phyloP scores from a whole-genome alignment of 306 rosid genomes.

The Trifolium dubium region DNA sequence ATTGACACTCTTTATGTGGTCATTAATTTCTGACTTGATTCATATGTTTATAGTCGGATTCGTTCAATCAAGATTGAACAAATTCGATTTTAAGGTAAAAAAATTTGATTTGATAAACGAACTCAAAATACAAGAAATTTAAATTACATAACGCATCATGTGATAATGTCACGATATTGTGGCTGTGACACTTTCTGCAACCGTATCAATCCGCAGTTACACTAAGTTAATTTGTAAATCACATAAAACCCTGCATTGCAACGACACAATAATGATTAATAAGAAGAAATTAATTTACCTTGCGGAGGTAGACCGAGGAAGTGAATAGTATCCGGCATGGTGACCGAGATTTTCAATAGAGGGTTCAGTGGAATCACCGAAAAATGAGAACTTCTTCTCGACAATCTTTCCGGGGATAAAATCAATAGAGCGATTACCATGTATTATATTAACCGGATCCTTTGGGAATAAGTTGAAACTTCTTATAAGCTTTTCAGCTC shows the following conservation, averaged over 20 bases:
- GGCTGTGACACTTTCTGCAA: not conserved
- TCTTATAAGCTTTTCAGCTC: constrained; percentile 71
- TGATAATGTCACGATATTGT: too few relatives aligned
- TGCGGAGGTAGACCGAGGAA: constrained; percentile 72
- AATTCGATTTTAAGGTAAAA: not conserved
- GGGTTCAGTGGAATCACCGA: constrained; percentile 46
- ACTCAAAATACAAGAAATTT: too few relatives aligned
- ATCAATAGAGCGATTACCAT: constrained; percentile 19
- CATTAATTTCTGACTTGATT: not conserved
- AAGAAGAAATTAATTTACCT: constrained; percentile 46
- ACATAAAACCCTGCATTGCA: not conserved
- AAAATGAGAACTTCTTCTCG: constrained; percentile 61
- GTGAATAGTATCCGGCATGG: constrained; percentile 85
- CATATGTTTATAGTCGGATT: too few relatives aligned
- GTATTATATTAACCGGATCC: constrained; percentile 51
- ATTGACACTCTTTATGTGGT: not conserved
- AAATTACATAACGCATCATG: too few relatives aligned
- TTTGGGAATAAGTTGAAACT: constrained; percentile 71
- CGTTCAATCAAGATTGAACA: not conserved
- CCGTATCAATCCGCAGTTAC: not conserved
- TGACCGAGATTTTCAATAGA: constrained; percentile 77
- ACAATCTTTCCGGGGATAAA: constrained; percentile 53
- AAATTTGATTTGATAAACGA: too few relatives aligned
- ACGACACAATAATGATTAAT: not conserved
- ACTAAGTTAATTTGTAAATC: not conserved